Evolutionary conservation across 345 rosid genomes (phyloP).

Genomic region (Cochlearia excelsa): DNA sequence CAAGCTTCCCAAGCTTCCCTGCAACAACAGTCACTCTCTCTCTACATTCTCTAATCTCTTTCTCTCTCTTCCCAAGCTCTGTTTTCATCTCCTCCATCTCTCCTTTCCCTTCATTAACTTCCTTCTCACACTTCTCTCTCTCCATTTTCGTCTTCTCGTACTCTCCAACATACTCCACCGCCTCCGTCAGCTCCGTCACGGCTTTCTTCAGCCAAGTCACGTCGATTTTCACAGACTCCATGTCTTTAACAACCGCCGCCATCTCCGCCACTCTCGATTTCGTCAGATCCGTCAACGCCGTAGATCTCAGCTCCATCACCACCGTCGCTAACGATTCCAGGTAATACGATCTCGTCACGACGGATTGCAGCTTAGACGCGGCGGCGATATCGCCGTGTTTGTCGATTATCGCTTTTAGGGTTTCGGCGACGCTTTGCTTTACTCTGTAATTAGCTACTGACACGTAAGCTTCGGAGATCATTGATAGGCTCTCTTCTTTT

Average conservation of each 20-base stretch:
- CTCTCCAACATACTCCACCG: constrained; percentile 41
- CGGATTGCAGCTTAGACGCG: constrained; percentile 52
- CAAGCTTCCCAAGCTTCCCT: constrained; percentile 40
- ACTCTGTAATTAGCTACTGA: constrained; percentile 69
- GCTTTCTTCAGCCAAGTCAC: constrained; percentile 55
- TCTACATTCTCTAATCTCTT: constrained; percentile 44
- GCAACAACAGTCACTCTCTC: constrained; percentile 41
- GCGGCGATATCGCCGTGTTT: constrained; percentile 76
- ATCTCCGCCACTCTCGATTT: constrained; percentile 57
- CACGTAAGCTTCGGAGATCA: constrained; percentile 62
- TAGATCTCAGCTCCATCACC: constrained; percentile 61
- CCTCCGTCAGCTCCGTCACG: constrained; percentile 51
- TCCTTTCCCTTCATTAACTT: constrained; percentile 38
- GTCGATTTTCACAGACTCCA: constrained; percentile 60
- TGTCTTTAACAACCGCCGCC: constrained; percentile 65
- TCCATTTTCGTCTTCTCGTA: constrained; percentile 44
- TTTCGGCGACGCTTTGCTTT: constrained; percentile 42
- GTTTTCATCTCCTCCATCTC: constrained; percentile 47
- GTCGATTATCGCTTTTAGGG: constrained; percentile 47
- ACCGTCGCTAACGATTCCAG: constrained; percentile 63
- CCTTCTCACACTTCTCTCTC: constrained; percentile 41
- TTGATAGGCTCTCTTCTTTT: constrained; percentile 54
- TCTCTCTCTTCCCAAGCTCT: constrained; percentile 48
- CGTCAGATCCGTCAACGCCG: constrained; percentile 46
- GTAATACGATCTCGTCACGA: constrained; percentile 54